Conservation (phyloP, 1,284 basidiomycete species). For the Leccinum huronense region DNA sequence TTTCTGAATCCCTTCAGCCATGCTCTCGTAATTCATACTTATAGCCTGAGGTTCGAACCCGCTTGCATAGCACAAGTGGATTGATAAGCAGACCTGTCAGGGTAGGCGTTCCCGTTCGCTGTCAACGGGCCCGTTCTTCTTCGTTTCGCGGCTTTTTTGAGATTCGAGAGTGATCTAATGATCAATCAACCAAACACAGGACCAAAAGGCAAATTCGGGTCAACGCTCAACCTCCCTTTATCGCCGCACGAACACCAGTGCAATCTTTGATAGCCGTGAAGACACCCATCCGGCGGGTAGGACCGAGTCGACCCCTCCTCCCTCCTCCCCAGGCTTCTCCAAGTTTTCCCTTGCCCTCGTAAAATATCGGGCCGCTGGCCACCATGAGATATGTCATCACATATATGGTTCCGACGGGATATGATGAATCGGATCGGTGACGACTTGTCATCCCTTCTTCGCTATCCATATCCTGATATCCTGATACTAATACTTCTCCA, state of each 20-base stretch:
- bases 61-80: neutral
- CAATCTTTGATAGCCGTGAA: neutral
- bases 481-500: neutral
- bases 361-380: neutral
- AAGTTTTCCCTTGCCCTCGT: neutral
- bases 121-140: neutral
- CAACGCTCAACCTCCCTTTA: neutral
- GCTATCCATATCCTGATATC: neutral
- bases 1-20: neutral
- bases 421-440: neutral
- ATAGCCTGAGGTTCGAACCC: neutral
- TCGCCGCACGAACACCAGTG: neutral
- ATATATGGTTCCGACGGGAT: neutral
- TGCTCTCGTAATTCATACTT: neutral
- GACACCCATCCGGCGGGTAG: neutral
- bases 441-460: neutral
- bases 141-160: neutral
- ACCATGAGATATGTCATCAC: neutral
- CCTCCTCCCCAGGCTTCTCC: neutral
- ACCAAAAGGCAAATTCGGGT: neutral
- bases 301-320: neutral
- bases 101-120: neutral
- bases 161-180: neutral
- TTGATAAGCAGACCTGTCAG: neutral
- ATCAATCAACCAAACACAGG: neutral